A percentile compares a stretch with the other conserved stretches of the same genome.
These are phyloP conservation scores for Malbranchea zuffiana DNA, from an alignment of 2,329 filamentous ascomycete species.

Conservation along the genomic window DNA sequence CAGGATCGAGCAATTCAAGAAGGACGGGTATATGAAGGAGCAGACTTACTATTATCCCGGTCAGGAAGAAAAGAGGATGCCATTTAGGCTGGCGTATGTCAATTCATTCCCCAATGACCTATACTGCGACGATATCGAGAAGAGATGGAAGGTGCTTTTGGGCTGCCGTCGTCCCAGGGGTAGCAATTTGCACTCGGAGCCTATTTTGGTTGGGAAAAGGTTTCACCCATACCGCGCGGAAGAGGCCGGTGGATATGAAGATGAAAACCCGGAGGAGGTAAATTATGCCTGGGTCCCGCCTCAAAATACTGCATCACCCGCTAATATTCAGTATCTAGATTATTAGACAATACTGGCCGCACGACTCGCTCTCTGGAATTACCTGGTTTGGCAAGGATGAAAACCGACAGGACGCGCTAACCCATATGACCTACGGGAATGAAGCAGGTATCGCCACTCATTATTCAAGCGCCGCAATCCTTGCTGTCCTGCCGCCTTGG, in stretches of 20 bases:
- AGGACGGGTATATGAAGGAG: too few relatives aligned
- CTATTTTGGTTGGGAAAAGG: background rate
- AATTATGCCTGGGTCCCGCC: too few relatives aligned
- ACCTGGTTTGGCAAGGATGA: constrained; percentile 5
- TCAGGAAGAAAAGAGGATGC: too few relatives aligned
- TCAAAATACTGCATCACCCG: too few relatives aligned
- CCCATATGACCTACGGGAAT: constrained; percentile 7
- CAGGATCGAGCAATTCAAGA: too few relatives aligned
- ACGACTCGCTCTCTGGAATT: constrained; percentile 1
- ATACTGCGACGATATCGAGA: background rate
- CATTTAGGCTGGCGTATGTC: too few relatives aligned
- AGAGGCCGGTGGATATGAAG: background rate
- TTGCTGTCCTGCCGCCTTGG: constrained; percentile 10
- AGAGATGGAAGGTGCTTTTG: background rate
- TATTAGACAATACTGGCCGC: constrained; percentile 1
- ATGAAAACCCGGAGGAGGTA: background rate
- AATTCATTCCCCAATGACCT: background rate
- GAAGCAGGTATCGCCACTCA: background rate
- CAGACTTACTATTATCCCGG: too few relatives aligned
- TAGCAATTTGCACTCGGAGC: background rate
- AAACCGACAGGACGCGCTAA: constrained; percentile 1
- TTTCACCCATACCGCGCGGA: background rate
- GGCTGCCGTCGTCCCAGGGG: background rate
- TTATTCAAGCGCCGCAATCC: constrained; percentile 9
- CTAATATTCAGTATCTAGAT: background rate